These are phyloP conservation scores for Phytophthora constricta DNA, from an alignment of 352 stramenopile species.

Conservation along the genomic window DNA sequence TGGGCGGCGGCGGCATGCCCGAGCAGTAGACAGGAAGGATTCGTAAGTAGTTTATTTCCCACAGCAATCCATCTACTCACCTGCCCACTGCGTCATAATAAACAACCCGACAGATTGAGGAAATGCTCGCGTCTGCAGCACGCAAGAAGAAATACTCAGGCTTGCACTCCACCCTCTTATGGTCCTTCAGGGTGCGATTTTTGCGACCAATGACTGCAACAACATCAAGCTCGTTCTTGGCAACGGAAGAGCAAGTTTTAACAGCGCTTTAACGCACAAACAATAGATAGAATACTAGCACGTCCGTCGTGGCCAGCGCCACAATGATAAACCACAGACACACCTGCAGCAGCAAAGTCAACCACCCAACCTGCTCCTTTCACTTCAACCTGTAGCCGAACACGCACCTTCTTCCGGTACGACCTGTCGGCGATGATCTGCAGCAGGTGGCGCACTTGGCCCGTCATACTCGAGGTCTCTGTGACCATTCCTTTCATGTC, in stretches of 20 bases:
- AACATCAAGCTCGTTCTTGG: constrained; percentile 4
- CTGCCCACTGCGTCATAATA: constrained; percentile 36
- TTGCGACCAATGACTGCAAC: neutral
- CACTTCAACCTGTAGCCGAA: too few species aligned
- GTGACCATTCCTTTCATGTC: constrained; percentile 85
- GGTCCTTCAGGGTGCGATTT: neutral
- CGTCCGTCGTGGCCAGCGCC: constrained; percentile 67
- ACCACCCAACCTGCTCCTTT: too few species aligned
- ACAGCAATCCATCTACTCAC: constrained; percentile 30
- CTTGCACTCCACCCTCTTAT: too few species aligned
- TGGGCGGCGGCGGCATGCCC: constrained; percentile 80
- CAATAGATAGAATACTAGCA: constrained; percentile 86
- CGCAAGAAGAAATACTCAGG: too few species aligned
- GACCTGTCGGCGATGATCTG: constrained; percentile 76
- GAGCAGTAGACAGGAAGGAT: constrained; percentile 65
- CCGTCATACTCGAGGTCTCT: constrained; percentile 73
- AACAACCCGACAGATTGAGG: constrained; percentile 28
- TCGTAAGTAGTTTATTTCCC: constrained; percentile 50
- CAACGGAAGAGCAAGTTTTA: constrained; percentile 1
- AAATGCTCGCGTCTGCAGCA: too few species aligned
- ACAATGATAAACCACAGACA: constrained; percentile 77
- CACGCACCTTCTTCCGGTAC: constrained; percentile 71
- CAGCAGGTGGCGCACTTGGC: constrained; percentile 67
- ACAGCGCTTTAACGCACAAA: constrained; percentile 58
- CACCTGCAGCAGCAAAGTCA: constrained; percentile 25